Evolutionary conservation across 2,329 filamentous ascomycete species (phyloP).

Genomic region (Fusarium subtropicale): DNA sequence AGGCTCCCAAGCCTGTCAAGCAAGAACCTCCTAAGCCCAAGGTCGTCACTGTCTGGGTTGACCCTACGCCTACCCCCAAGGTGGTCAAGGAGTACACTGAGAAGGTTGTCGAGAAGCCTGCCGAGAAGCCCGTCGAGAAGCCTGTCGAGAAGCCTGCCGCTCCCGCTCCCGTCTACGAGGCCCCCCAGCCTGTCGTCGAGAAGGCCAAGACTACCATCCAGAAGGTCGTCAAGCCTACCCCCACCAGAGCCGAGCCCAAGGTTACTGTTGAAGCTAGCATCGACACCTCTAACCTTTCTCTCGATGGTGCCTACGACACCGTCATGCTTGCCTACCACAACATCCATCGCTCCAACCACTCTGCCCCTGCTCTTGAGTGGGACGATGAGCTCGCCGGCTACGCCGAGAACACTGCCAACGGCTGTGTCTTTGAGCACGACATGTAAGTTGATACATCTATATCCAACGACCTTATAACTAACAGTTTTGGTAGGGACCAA

Average conservation of each 20-base stretch:
- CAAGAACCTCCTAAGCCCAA: slow-evolving; percentile 28
- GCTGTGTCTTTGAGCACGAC: slow-evolving; percentile 80
- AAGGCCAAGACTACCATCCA: slow-evolving; percentile 28
- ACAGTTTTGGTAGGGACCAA: slow-evolving; percentile 58
- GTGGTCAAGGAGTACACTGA: slow-evolving; percentile 7
- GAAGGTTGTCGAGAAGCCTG: background rate
- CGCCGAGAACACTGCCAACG: slow-evolving; percentile 71
- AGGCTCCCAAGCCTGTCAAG: slow-evolving; percentile 30
- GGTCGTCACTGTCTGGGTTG: slow-evolving; percentile 11
- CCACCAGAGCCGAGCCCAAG: slow-evolving; percentile 23
- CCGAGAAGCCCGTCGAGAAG: background rate
- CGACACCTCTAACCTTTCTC: slow-evolving; percentile 18
- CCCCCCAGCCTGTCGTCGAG: slow-evolving; percentile 10
- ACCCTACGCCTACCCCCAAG: slow-evolving; percentile 8
- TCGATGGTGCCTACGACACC: slow-evolving; percentile 49
- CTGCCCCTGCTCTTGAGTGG: slow-evolving; percentile 74
- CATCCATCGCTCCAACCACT: slow-evolving; percentile 85
- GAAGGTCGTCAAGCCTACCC: slow-evolving; percentile 20
- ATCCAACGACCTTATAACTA: slow-evolving; percentile 40
- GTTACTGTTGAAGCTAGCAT: slow-evolving; percentile 13
- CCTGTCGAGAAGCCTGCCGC: slow-evolving; percentile 17
- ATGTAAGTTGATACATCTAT: slow-evolving; percentile 64
- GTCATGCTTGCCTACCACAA: slow-evolving; percentile 81
- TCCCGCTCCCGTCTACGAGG: slow-evolving; percentile 19
- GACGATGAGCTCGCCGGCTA: slow-evolving; percentile 70